Percentiles rank a stretch among this genome's conserved stretches.
These are phyloP conservation scores for Eucalyptus viminalis DNA, from an alignment of 345 rosid genomes.

Conservation along the genomic window DNA sequence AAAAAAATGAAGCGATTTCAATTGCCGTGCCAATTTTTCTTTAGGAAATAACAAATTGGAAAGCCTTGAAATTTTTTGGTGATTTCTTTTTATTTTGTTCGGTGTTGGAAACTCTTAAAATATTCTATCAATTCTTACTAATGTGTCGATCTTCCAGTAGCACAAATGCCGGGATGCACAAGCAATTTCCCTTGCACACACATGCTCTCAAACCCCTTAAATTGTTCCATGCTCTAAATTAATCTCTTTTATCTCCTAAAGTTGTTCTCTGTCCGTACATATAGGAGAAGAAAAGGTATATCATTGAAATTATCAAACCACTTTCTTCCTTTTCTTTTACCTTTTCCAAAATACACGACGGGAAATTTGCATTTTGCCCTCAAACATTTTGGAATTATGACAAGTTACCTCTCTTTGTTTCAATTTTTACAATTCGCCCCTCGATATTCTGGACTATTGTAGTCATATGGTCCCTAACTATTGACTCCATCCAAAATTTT, in stretches of 20 bases:
- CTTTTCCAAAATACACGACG: accelerated
- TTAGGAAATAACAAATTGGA: no score
- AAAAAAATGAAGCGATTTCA: neutral
- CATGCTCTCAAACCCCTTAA: neutral
- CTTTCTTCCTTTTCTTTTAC: neutral
- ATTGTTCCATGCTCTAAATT: neutral
- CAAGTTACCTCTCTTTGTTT: neutral
- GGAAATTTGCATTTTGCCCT: neutral
- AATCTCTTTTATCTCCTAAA: neutral
- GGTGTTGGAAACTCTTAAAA: no score
- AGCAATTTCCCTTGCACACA: neutral
- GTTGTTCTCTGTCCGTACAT: neutral
- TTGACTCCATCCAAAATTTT: neutral
- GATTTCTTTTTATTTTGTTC: no score
- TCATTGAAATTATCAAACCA: neutral
- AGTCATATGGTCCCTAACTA: neutral
- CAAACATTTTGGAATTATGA: neutral
- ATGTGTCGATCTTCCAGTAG: neutral
- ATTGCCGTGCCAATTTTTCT: neutral
- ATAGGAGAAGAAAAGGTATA: neutral
- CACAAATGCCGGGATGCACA: neutral
- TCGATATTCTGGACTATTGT: neutral
- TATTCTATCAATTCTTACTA: neutral
- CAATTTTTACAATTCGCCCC: neutral
- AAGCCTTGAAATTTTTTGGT: neutral